Conservation (phyloP, 2,329 filamentous ascomycete genomes). For the Clonostachys sp. region DNA sequence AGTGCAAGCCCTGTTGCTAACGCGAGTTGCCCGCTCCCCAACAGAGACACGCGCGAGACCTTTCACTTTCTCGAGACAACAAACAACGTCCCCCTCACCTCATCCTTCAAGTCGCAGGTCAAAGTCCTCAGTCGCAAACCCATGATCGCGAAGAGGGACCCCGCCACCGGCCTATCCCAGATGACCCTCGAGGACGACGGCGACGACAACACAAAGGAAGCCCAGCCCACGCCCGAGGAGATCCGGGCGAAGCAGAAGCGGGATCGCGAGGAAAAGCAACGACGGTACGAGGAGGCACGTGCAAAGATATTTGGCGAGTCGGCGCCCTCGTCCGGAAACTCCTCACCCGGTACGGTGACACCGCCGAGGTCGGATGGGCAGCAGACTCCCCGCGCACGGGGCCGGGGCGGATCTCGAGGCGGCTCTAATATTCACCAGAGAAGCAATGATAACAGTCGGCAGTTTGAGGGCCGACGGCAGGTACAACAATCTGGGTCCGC, state of each 20-base stretch:
- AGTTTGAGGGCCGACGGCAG: slow-evolving; percentile 22
- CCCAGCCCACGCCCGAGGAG: slow-evolving; percentile 68
- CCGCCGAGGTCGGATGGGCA: slow-evolving; percentile 42
- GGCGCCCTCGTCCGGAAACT: slow-evolving; percentile 48
- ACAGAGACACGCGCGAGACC: slow-evolving; percentile 68
- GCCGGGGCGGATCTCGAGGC: slow-evolving; percentile 22
- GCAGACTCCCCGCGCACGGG: slow-evolving; percentile 34
- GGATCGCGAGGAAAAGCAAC: slow-evolving; percentile 85
- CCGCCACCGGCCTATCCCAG: slow-evolving; percentile 39
- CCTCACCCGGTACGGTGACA: slow-evolving; percentile 56
- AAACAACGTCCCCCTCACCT: slow-evolving; percentile 55
- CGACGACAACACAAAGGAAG: slow-evolving; percentile 57
- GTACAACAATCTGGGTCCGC: slow-evolving; percentile 16
- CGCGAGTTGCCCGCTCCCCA: slow-evolving; percentile 1
- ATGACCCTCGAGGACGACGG: slow-evolving; percentile 55
- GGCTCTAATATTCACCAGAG: slow-evolving; percentile 21
- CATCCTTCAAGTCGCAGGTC: slow-evolving; percentile 73
- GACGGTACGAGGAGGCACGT: slow-evolving; percentile 81
- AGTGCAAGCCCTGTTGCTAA: neutral
- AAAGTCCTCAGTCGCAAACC: slow-evolving; percentile 85
- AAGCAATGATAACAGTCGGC: slow-evolving; percentile 15
- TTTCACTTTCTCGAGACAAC: slow-evolving; percentile 71
- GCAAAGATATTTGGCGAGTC: slow-evolving; percentile 79
- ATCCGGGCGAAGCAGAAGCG: slow-evolving; percentile 71
- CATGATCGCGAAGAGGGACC: slow-evolving; percentile 53